Percentiles rank a stretch among this genome's conserved stretches.
Conservation (phyloP, 176 grass and related monocot species). For the Bothriochloa decipiens region DNA sequence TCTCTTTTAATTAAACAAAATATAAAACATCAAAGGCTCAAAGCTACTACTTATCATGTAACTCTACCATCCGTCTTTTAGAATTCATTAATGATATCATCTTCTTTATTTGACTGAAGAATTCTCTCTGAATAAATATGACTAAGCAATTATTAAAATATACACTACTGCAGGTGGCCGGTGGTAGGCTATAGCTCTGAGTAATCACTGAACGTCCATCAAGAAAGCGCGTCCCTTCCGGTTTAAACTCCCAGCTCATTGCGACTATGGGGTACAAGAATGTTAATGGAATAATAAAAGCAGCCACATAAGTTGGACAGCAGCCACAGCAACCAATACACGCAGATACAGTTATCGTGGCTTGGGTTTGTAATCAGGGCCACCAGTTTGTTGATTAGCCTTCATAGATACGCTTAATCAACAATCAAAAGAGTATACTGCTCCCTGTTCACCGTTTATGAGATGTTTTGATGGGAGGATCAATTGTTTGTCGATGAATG, state of each 20-base stretch:
- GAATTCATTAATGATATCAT: too few relatives aligned
- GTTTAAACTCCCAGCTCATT: constrained; percentile 44
- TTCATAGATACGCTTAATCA: constrained; percentile 18
- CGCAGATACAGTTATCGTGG: not conserved
- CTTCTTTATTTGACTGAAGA: too few relatives aligned
- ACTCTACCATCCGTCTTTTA: too few relatives aligned
- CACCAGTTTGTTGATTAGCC: not conserved
- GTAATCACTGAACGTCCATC: constrained; percentile 39
- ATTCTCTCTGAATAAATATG: too few relatives aligned
- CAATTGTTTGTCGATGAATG: not conserved
- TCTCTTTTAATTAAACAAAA: too few relatives aligned
- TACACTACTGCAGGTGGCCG: not conserved
- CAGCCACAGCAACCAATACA: constrained; percentile 29
- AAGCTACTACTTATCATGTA: too few relatives aligned
- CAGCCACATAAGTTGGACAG: constrained; percentile 58
- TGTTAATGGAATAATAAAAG: constrained; percentile 37
- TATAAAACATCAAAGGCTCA: too few relatives aligned
- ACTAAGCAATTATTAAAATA: too few relatives aligned
- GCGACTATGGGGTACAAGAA: constrained; percentile 7
- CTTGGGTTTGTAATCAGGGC: constrained; percentile 17
- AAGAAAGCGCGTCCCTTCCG: constrained; percentile 15
- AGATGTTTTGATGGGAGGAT: not conserved
- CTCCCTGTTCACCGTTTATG: not conserved
- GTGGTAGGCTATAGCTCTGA: constrained; percentile 3
- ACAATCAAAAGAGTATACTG: not conserved